Evolutionary conservation across 176 grass and related monocot genomes (phyloP).

Genomic region (Juncus inflexus): DNA sequence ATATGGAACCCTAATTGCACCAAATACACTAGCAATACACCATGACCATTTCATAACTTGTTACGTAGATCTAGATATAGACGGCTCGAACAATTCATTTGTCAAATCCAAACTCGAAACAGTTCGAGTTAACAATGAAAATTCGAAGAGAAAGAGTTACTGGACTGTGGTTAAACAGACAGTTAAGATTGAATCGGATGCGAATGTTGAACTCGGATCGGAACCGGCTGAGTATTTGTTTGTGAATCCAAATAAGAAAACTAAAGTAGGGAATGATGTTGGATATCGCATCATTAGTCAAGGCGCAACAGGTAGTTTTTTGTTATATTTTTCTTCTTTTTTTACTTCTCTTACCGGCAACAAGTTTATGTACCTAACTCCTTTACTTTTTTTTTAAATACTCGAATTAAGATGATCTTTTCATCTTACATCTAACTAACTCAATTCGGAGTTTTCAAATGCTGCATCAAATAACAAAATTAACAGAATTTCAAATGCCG

Average conservation of each 20-base stretch:
- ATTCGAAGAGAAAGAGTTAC: slow-evolving; percentile 55
- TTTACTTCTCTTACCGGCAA: no score
- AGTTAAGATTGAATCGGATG: slow-evolving; percentile 54
- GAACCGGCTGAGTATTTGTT: slow-evolving; percentile 47
- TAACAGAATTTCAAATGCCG: no score
- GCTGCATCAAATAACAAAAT: no score
- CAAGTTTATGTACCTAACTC: no score
- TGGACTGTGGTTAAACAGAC: slow-evolving; percentile 64
- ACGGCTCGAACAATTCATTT: slow-evolving; percentile 75
- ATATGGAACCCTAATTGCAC: slow-evolving; percentile 49
- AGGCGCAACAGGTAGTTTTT: slow-evolving; percentile 16
- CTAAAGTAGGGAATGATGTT: slow-evolving; percentile 49
- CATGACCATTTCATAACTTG: slow-evolving; percentile 86
- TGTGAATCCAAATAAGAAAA: slow-evolving; percentile 60
- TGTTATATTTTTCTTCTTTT: no score
- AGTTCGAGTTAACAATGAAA: slow-evolving; percentile 4
- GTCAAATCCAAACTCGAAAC: slow-evolving; percentile 45
- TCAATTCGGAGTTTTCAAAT: no score
- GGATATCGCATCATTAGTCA: slow-evolving; percentile 45
- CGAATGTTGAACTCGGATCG: slow-evolving; percentile 30
- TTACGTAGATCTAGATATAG: slow-evolving; percentile 72
- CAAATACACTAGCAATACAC: slow-evolving; percentile 73
- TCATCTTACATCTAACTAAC: no score
- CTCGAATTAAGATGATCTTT: no score
- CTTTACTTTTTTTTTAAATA: no score